A percentile compares a stretch with the other conserved stretches of the same genome.
Conservation (phyloP, 1,284 basidiomycete genomes). For the Gomphus sp. region DNA sequence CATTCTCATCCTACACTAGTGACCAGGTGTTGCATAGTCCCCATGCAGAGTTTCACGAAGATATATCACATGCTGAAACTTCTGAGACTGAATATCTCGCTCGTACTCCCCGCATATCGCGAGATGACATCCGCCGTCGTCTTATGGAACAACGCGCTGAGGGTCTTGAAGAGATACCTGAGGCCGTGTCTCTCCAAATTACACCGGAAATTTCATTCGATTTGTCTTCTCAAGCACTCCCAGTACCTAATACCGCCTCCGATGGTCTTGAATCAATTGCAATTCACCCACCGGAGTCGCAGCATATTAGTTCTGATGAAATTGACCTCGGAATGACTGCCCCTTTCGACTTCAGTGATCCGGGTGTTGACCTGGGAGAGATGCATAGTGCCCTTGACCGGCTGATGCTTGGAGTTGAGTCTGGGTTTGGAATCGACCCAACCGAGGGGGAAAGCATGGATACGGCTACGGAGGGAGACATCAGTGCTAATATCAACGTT, state of each 20-base stretch:
- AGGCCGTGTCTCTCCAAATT: slow-evolving; percentile 38
- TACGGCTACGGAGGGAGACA: background rate
- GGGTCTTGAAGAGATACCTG: slow-evolving; percentile 33
- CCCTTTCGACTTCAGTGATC: slow-evolving; percentile 11
- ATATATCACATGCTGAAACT: background rate
- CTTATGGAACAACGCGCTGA: slow-evolving; percentile 16
- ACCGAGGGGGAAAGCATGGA: slow-evolving; percentile 1
- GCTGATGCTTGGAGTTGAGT: slow-evolving; percentile 31
- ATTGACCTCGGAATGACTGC: background rate
- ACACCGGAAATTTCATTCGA: slow-evolving; percentile 3
- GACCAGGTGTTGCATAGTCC: background rate
- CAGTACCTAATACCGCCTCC: background rate
- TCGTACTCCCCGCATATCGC: slow-evolving; percentile 30
- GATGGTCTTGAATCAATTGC: background rate
- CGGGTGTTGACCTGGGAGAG: slow-evolving; percentile 26
- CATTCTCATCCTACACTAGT: background rate
- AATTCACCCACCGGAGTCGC: background rate
- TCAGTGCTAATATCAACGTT: background rate
- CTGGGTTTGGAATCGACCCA: slow-evolving; percentile 19
- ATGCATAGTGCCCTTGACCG: slow-evolving; percentile 72
- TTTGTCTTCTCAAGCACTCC: background rate
- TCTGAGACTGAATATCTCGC: background rate
- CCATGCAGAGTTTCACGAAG: background rate
- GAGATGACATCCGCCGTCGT: slow-evolving; percentile 43
- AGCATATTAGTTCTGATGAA: background rate